Conservation (phyloP, 352 stramenopile species). For the Globisporangium takayamanum region DNA sequence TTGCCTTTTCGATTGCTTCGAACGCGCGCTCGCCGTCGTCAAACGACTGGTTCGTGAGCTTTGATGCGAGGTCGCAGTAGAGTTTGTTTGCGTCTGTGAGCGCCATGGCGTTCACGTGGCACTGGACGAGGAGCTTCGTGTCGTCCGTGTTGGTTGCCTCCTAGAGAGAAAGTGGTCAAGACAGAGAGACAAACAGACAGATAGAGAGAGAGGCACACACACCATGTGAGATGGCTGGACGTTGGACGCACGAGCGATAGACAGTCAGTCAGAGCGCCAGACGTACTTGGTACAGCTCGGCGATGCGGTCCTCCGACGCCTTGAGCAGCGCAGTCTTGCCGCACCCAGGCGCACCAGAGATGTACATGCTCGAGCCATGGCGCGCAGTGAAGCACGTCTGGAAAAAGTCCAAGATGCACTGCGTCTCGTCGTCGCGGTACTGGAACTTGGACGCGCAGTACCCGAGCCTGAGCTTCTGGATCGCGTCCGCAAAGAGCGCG, state of each 20-base stretch:
- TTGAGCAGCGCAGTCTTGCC: slow-evolving; percentile 75
- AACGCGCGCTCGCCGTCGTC: slow-evolving; percentile 43
- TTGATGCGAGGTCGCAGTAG: slow-evolving; percentile 49
- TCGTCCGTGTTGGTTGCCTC: slow-evolving; percentile 17
- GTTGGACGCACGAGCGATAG: not conserved
- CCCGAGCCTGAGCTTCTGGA: slow-evolving; percentile 42
- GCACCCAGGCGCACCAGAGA: slow-evolving; percentile 70
- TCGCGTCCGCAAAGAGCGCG: slow-evolving; percentile 24
- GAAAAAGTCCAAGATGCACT: slow-evolving; percentile 52
- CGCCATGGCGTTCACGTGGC: slow-evolving; percentile 73
- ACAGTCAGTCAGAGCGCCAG: not conserved
- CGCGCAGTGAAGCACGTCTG: slow-evolving; percentile 41
- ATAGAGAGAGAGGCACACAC: no score
- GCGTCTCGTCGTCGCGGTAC: slow-evolving; percentile 55
- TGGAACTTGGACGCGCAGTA: slow-evolving; percentile 40
- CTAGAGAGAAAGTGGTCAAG: slow-evolving; percentile 1
- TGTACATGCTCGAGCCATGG: slow-evolving; percentile 60
- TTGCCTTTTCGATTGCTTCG: slow-evolving; percentile 53
- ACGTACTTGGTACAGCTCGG: slow-evolving; percentile 43
- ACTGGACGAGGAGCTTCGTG: slow-evolving; percentile 31
- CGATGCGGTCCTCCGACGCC: slow-evolving; percentile 39
- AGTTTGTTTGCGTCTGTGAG: slow-evolving; percentile 42
- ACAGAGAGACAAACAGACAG: not conserved
- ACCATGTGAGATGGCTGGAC: not conserved
- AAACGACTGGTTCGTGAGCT: slow-evolving; percentile 43